These are phyloP conservation scores for Sporothrix inflata DNA, from an alignment of 2,329 filamentous ascomycete species.

Conservation along the genomic window DNA sequence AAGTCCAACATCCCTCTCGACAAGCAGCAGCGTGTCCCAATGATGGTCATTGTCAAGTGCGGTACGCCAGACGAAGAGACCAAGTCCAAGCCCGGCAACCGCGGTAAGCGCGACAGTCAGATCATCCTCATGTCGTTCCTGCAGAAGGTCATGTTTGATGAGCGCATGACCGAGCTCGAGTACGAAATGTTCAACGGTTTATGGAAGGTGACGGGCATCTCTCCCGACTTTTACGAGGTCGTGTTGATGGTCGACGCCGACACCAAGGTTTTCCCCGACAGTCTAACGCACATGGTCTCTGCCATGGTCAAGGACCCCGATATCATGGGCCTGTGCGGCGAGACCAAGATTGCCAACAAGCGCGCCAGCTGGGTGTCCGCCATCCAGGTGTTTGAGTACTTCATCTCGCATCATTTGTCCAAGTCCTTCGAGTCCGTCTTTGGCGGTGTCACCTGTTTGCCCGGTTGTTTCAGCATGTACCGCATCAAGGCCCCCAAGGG, in stretches of 20 bases:
- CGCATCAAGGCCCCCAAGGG: slow-evolving; percentile 99
- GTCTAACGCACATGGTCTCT: slow-evolving; percentile 96
- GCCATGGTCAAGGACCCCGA: slow-evolving; percentile 99
- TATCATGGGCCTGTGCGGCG: slow-evolving; percentile 97
- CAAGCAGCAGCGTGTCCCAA: slow-evolving; percentile 94
- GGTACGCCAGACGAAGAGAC: slow-evolving; percentile 85
- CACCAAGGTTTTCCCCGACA: slow-evolving; percentile 98
- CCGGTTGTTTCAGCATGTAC: slow-evolving; percentile 99
- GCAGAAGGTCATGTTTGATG: slow-evolving; percentile 99
- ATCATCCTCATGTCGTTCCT: slow-evolving; percentile 99
- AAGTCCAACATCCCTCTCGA: slow-evolving; percentile 77
- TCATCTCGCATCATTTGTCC: slow-evolving; percentile 94
- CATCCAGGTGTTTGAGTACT: slow-evolving; percentile 99
- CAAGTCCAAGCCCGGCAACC: slow-evolving; percentile 89
- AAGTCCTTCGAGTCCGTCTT: slow-evolving; percentile 99
- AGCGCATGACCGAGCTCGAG: slow-evolving; percentile 98
- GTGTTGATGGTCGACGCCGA: slow-evolving; percentile 99
- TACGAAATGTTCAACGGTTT: slow-evolving; percentile 99
- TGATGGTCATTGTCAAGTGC: slow-evolving; percentile 96
- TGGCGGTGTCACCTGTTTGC: slow-evolving; percentile 97
- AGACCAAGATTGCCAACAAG: slow-evolving; percentile 99
- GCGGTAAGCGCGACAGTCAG: slow-evolving; percentile 98
- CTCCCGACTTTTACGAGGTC: slow-evolving; percentile 95
- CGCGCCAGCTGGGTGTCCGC: slow-evolving; percentile 91
- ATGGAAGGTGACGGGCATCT: slow-evolving; percentile 98